Conservation (phyloP, 2,329 filamentous ascomycete species). For the Fusarium dlaminii region DNA sequence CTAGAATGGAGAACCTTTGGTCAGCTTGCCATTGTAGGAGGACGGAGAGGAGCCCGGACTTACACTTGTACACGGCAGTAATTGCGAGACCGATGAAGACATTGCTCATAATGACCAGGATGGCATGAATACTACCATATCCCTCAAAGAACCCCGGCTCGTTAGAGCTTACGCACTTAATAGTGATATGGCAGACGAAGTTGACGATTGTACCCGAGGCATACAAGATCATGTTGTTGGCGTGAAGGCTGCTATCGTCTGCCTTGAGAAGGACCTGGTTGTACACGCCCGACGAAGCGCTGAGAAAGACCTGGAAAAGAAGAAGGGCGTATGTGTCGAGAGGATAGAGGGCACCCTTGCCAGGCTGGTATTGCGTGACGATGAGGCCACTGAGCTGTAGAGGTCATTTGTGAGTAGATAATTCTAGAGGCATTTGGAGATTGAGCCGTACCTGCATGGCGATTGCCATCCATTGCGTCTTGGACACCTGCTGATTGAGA, state of each 20-base stretch:
- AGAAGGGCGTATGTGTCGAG: not conserved
- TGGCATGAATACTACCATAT: not conserved
- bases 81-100: not conserved
- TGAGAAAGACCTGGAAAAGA: not conserved
- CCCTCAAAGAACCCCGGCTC: not conserved
- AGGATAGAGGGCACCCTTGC: not conserved
- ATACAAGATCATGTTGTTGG: not conserved
- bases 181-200: not conserved
- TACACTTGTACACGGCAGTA: not conserved
- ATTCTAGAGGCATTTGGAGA: accelerated
- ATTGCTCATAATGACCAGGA: not conserved
- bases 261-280: not conserved
- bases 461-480: not conserved
- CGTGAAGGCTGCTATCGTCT: not conserved
- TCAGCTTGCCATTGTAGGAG: not conserved
- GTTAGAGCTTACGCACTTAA: not conserved
- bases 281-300: not conserved
- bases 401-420: accelerated
- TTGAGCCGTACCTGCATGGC: not conserved
- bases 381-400: not conserved
- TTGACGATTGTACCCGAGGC: not conserved
- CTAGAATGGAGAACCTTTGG: accelerated
- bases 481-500: not conserved
- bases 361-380: not conserved
- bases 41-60: accelerated